phyloP scores from a whole-genome alignment of 306 rosid species.

The Urtica urens region DNA sequence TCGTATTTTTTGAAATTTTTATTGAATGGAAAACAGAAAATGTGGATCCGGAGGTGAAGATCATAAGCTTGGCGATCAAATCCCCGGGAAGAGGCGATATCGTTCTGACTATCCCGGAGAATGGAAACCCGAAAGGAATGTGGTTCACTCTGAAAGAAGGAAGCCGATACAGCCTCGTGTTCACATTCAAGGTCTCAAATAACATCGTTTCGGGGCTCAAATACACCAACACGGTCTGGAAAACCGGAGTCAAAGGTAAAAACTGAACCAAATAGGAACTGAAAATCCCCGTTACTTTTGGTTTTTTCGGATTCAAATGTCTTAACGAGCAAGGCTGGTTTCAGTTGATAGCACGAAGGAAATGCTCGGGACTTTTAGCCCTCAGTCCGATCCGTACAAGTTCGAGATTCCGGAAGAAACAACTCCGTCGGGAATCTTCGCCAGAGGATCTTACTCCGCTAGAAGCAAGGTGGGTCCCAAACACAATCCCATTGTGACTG shows the following conservation, averaged over 20 bases:
- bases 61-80: conserved; percentile 73
- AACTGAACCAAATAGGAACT: no score
- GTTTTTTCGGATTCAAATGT: neutral
- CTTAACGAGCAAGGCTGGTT: conserved; percentile 11
- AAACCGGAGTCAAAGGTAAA: conserved; percentile 73
- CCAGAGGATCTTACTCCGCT: conserved; percentile 82
- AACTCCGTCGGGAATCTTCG: conserved; percentile 90
- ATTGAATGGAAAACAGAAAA: conserved; percentile 34
- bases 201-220: conserved; percentile 96
- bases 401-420: conserved; percentile 84
- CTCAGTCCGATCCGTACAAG: conserved; percentile 67
- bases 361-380: conserved; percentile 93
- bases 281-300: neutral
- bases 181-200: conserved; percentile 65
- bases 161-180: conserved; percentile 65
- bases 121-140: conserved; percentile 63
- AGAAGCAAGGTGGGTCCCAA: conserved; percentile 64
- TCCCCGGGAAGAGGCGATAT: conserved; percentile 59
- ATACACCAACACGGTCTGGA: conserved; percentile 88
- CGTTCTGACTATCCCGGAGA: conserved; percentile 63
- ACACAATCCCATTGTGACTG: conserved; percentile 24
- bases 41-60: conserved; percentile 81
- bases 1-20: neutral
- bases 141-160: conserved; percentile 99
- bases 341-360: conserved; percentile 77